Conservation (phyloP, 1,139 yeast species). For the Hyphopichia fennica region DNA sequence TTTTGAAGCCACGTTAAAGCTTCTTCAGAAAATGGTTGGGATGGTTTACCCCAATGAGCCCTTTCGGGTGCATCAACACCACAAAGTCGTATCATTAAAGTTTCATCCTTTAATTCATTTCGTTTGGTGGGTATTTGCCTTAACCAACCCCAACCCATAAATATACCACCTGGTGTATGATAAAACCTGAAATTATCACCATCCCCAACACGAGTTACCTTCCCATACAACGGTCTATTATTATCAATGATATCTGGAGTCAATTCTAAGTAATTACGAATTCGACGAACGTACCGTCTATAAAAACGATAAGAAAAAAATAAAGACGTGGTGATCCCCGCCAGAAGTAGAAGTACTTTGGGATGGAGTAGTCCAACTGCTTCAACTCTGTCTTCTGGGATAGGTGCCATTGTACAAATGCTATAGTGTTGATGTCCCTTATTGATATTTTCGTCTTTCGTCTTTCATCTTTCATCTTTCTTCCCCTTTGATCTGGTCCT, state of each 20-base stretch:
- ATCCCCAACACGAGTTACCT: conserved; percentile 91
- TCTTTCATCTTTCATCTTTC: too few relatives aligned
- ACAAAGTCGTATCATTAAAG: conserved; percentile 71
- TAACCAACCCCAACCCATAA: conserved; percentile 94
- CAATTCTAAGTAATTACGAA: conserved; percentile 38
- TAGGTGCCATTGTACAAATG: conserved; percentile 12
- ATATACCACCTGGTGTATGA: conserved; percentile 90
- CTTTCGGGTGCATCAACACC: conserved; percentile 99
- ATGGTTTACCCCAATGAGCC: conserved; percentile 91
- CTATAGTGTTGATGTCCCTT: too few relatives aligned
- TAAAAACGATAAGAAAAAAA: conserved; percentile 35
- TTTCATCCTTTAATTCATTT: conserved; percentile 52
- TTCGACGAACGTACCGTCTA: conserved; percentile 33
- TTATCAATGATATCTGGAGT: conserved; percentile 39
- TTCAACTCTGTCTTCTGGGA: conserved; percentile 1
- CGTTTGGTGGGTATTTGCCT: conserved; percentile 49
- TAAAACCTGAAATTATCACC: conserved; percentile 92
- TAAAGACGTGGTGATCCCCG: conserved; percentile 34
- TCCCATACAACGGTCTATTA: conserved; percentile 57
- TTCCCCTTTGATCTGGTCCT: too few relatives aligned
- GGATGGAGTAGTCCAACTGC: conserved; percentile 35
- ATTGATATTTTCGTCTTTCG: neutral
- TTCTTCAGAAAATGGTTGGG: conserved; percentile 86
- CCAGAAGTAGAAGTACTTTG: conserved; percentile 39
- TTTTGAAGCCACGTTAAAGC: conserved; percentile 74